phyloP scores from a whole-genome alignment of 2,329 filamentous ascomycete genomes.

The Cryoendolithus antarcticus region DNA sequence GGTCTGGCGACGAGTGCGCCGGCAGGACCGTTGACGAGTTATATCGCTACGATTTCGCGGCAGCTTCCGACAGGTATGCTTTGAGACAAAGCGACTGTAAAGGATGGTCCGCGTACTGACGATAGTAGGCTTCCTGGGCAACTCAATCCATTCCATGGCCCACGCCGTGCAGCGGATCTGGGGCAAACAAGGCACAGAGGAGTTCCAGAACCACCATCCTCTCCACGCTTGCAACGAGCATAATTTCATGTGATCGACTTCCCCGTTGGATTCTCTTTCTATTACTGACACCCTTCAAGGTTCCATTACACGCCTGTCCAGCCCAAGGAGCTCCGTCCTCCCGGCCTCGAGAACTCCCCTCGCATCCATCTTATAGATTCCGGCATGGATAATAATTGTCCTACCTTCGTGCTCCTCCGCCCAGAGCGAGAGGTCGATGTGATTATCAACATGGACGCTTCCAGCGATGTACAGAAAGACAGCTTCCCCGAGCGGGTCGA shows the following conservation, averaged over 20 bases:
- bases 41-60: slow-evolving; percentile 22
- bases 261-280: too few relatives aligned
- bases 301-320: slow-evolving; percentile 17
- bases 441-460: slow-evolving; percentile 24
- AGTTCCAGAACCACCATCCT: slow-evolving; percentile 24
- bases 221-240: slow-evolving; percentile 24
- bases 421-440: slow-evolving; percentile 18
- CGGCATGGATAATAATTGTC: slow-evolving; percentile 27
- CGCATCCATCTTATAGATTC: slow-evolving; percentile 24
- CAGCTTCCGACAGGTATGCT: slow-evolving; percentile 12
- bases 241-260: slow-evolving; percentile 15
- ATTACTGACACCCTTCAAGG: too few relatives aligned
- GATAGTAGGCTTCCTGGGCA: slow-evolving; percentile 16
- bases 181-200: slow-evolving; percentile 23
- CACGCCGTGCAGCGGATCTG: slow-evolving; percentile 16
- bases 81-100: too few relatives aligned
- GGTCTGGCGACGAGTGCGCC: slow-evolving; percentile 23
- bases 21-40: slow-evolving; percentile 22
- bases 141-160: slow-evolving; percentile 17
- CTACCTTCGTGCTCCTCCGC: slow-evolving; percentile 19
- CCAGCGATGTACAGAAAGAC: slow-evolving; percentile 23
- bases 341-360: slow-evolving; percentile 22
- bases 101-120: too few relatives aligned
- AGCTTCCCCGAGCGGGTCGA: slow-evolving; percentile 21
- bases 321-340: slow-evolving; percentile 12